phyloP scores from a whole-genome alignment of 148 eudicot genomes.

The Arbutus unedo region DNA sequence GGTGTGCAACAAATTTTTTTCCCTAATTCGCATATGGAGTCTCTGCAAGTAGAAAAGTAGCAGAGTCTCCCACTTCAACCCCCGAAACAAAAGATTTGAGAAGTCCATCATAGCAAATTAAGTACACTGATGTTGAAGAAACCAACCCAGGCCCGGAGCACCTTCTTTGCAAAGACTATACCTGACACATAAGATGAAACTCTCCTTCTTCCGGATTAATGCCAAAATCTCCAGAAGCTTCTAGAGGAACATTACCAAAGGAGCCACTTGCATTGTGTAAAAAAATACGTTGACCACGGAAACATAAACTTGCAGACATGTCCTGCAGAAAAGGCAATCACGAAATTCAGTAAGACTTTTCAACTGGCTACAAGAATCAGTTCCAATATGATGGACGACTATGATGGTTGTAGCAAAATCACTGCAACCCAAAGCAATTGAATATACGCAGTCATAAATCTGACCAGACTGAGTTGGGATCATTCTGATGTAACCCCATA shows the following conservation, averaged over 20 bases:
- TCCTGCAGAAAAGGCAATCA: conserved; percentile 45
- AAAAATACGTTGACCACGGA: conserved; percentile 93
- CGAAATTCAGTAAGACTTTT: not conserved
- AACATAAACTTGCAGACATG: conserved; percentile 72
- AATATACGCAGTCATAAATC: not conserved
- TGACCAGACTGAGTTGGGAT: not conserved
- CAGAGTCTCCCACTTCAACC: conserved; percentile 1
- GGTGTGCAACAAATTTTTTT: not conserved
- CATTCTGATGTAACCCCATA: not conserved
- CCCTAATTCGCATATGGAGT: not conserved
- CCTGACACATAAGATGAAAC: conserved; percentile 99
- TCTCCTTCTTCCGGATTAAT: conserved; percentile 98
- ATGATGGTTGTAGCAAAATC: not conserved
- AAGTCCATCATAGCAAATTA: not conserved
- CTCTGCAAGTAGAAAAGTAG: not conserved
- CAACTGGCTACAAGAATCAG: not conserved
- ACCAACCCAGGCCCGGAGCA: conserved; percentile 2
- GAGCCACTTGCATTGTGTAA: conserved; percentile 93
- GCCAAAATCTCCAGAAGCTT: conserved; percentile 99
- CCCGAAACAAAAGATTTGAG: not conserved
- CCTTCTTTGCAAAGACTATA: conserved; percentile 25
- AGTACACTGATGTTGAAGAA: not conserved
- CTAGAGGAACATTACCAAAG: conserved; percentile 91
- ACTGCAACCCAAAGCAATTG: not conserved
- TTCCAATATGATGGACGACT: conserved; percentile 5